Base-by-base conservation (phyloP, 2,329 filamentous ascomycete genomes). In the Stagonosporopsis cucurbitacearum region DNA sequence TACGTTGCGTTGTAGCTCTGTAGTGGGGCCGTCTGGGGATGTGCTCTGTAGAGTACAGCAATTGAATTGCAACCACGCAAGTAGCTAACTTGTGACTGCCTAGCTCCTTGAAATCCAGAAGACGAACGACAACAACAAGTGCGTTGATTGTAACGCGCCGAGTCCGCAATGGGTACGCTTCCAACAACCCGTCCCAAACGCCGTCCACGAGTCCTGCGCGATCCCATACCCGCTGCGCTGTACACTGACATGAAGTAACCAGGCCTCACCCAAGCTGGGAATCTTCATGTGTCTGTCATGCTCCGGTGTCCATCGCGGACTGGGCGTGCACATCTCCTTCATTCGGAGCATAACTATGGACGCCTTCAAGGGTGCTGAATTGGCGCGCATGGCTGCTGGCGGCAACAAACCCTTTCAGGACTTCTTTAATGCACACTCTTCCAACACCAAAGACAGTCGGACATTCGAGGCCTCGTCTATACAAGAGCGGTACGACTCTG, bases 291-390 rank as follows among this genome's bases (percentile, higher is more conserved):
- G 95, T 79, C 87, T 99, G 48, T 91, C 89, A 62, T 99, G 95
- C 81, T 94, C 93, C 30, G 95, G 95, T 67, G 91, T 95, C 49
- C 95, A 99, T 79, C 90, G 95, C 61, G 92, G 92, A 3, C 86
- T 99, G 26, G 95, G 95, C 59, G 95, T 99, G 32, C 95, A 99
- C 81, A 96, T 99, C 77, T 96, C 92, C 74, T 99, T 99, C 79
- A 93, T 99, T 62, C 90, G 95, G 57, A 95, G 90, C 70, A 95
- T 98, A 72, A 96, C 92, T 59, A 99, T 99, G 95, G 95, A 99
- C 80, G 92, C 92, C 54, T 98, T 99, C 82, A 99, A 99, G 77
- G 86, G 87, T 62, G 85, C 85, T 69, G 95, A 99, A 78, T 94
- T 98, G 70, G 88, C 91, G 77, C 89, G 93, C 65, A 98, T 99